Percentiles rank a stretch among this genome's conserved stretches.
phyloP scores from a whole-genome alignment of 2,329 filamentous ascomycete genomes.

The Penicillium sp. region DNA sequence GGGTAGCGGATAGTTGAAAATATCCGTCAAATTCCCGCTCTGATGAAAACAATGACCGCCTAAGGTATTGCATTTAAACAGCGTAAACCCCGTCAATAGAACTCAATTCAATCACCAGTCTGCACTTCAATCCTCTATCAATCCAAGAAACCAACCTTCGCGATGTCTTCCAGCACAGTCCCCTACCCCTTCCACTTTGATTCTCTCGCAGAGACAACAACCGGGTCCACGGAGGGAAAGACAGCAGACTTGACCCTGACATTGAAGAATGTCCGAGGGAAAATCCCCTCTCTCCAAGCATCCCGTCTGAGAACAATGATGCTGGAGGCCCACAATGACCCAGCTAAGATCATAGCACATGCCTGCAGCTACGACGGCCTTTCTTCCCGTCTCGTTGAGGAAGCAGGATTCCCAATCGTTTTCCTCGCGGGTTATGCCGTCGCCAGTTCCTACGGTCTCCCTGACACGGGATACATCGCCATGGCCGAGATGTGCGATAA shows the following conservation, averaged over 20 bases:
- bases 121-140: background rate
- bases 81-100: background rate
- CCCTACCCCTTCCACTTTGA: constrained; percentile 17
- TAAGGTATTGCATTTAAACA: background rate
- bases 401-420: constrained; percentile 41
- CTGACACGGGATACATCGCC: constrained; percentile 45
- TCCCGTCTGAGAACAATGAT: constrained; percentile 32
- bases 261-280: constrained; percentile 9
- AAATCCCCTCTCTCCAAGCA: constrained; percentile 11
- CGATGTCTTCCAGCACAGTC: constrained; percentile 10
- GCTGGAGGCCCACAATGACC: constrained; percentile 35
- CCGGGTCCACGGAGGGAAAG: constrained; percentile 7
- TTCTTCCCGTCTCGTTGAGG: constrained; percentile 38
- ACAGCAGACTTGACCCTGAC: background rate
- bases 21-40: background rate
- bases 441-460: constrained; percentile 36
- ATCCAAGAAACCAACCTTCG: background rate
- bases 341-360: constrained; percentile 40
- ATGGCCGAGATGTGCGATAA: constrained; percentile 42
- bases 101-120: background rate
- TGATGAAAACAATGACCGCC: background rate
- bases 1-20: background rate
- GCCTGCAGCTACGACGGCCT: constrained; percentile 40
- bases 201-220: background rate
- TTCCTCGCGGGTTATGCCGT: constrained; percentile 41